Evolutionary conservation across 257 asterid species (phyloP).

Genomic region (Striga asiatica): DNA sequence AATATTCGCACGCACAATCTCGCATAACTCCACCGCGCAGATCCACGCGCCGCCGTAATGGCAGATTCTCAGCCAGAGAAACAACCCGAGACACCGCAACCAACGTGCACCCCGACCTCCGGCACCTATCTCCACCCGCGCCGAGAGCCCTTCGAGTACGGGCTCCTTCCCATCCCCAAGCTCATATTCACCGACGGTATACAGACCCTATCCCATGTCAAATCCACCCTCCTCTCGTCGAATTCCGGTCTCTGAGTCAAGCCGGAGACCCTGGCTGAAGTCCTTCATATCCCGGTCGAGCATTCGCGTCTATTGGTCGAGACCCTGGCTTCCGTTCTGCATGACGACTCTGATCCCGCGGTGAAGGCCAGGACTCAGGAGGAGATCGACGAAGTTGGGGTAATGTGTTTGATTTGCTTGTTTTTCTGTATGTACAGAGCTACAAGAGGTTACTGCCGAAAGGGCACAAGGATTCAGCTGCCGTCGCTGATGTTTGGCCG

Average conservation of each 20-base stretch:
- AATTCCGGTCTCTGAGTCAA: conserved; percentile 31
- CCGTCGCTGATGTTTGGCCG: conserved; percentile 98
- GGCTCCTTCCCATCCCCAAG: conserved; percentile 76
- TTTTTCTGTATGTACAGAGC: conserved; percentile 66
- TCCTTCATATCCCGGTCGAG: conserved; percentile 56
- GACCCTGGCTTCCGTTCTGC: conserved; percentile 52
- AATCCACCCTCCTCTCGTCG: conserved; percentile 52
- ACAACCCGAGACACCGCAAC: conserved; percentile 20
- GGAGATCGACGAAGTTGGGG: conserved; percentile 54
- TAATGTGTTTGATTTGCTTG: conserved; percentile 74
- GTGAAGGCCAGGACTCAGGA: conserved; percentile 37
- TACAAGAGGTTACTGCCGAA: conserved; percentile 87
- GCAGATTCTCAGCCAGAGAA: conserved; percentile 23
- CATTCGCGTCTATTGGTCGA: conserved; percentile 71
- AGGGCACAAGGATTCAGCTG: conserved; percentile 89
- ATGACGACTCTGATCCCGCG: conserved; percentile 55
- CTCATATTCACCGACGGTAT: conserved; percentile 70
- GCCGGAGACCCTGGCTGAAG: conserved; percentile 30
- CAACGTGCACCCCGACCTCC: conserved; percentile 20
- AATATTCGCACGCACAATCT: too few relatives aligned
- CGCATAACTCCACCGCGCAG: conserved; percentile 15
- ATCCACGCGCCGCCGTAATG: conserved; percentile 53
- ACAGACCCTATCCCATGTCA: conserved; percentile 51
- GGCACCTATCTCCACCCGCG: conserved; percentile 56
- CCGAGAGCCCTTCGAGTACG: conserved; percentile 88